Evolutionary conservation across 192 early-diverging fungal species (phyloP).

Genomic region (Rhizophagus clarus): DNA sequence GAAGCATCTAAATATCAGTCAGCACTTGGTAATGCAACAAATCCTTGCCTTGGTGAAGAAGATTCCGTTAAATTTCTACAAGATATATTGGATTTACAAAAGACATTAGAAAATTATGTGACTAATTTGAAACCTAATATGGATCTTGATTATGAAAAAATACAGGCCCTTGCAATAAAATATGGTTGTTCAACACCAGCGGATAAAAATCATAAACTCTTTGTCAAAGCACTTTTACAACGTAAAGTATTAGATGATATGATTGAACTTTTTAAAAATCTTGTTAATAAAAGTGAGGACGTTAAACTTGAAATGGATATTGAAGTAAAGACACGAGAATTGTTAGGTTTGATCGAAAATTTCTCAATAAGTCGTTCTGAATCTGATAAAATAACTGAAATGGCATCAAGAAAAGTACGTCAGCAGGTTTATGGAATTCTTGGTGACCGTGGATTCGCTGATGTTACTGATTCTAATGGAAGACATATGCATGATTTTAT

Average conservation of each 20-base stretch:
- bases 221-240: neutral
- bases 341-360: neutral
- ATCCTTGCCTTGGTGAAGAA: neutral
- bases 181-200: neutral
- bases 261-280: neutral
- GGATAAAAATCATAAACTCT: neutral
- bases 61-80: neutral
- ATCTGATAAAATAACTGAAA: neutral
- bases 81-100: neutral
- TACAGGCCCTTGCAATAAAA: neutral
- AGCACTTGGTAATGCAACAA: neutral
- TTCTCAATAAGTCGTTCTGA: neutral
- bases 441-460: neutral
- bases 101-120: neutral
- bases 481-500: neutral
- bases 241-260: neutral
- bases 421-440: conserved; percentile 14
- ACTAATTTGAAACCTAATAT: neutral
- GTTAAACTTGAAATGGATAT: neutral
- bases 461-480: neutral
- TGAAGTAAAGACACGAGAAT: neutral
- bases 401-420: neutral
- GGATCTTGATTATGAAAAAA: neutral
- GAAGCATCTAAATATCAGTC: conserved; percentile 6
- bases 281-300: neutral